These are phyloP conservation scores for Triticum turgidum DNA, from an alignment of 176 grass and related monocot species.

Conservation along the genomic window DNA sequence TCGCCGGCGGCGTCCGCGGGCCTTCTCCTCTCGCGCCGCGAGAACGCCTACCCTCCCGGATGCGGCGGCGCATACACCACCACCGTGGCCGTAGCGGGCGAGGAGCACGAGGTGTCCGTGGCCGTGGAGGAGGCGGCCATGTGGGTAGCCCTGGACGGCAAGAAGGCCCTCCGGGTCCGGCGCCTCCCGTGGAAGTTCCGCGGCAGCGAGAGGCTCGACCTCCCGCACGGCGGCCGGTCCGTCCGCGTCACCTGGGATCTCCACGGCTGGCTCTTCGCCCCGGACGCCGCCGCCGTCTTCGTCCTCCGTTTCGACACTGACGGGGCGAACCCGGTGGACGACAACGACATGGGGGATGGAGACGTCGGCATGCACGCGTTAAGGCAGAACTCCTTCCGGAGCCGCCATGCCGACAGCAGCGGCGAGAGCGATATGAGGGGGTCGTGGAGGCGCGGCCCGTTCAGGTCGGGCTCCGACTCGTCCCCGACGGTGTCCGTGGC, in stretches of 20 bases:
- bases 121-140: constrained; percentile 41
- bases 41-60: constrained; percentile 21
- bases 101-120: constrained; percentile 48
- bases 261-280: constrained; percentile 64
- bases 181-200: constrained; percentile 72
- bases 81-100: constrained; percentile 33
- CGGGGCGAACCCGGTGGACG: not conserved
- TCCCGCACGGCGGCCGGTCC: not conserved
- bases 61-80: constrained; percentile 50
- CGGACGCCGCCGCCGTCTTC: constrained; percentile 54
- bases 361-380: not conserved
- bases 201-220: constrained; percentile 58
- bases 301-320: constrained; percentile 56
- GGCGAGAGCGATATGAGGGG: constrained; percentile 24
- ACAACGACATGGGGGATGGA: not conserved
- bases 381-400: constrained; percentile 27
- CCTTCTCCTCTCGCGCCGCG: constrained; percentile 43
- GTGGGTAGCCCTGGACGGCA: constrained; percentile 58
- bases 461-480: constrained; percentile 50
- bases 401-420: constrained; percentile 16
- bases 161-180: constrained; percentile 56
- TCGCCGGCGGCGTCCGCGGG: not conserved
- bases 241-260: constrained; percentile 68
- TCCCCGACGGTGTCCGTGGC: constrained; percentile 51
- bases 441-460: constrained; percentile 28